Evolutionary conservation across 805 yeast genomes (phyloP).

Genomic region (Monosporozyma unispora): DNA sequence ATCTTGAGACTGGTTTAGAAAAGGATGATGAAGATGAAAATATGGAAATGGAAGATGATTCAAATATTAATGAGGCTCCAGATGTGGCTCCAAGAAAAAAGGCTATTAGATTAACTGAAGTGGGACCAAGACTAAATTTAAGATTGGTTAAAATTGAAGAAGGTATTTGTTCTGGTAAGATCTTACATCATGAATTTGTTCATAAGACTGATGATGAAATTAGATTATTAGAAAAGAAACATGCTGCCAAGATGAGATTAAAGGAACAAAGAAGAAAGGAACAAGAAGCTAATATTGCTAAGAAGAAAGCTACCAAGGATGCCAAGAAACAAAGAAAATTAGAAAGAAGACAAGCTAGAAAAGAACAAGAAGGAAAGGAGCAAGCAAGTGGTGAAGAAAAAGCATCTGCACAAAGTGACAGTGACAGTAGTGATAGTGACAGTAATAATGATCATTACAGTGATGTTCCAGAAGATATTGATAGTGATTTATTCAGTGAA

Average conservation of each 20-base stretch:
- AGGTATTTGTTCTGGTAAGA: slow-evolving; percentile 82
- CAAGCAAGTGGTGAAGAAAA: slow-evolving; percentile 23
- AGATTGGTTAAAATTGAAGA: slow-evolving; percentile 82
- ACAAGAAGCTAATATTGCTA: slow-evolving; percentile 70
- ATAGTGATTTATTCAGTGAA: slow-evolving; percentile 40
- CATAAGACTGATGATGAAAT: slow-evolving; percentile 56
- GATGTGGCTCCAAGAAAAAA: slow-evolving; percentile 40
- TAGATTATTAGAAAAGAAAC: slow-evolving; percentile 54
- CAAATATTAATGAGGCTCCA: slow-evolving; percentile 6
- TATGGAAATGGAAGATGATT: slow-evolving; percentile 1
- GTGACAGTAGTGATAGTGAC: slow-evolving; percentile 22
- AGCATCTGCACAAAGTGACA: slow-evolving; percentile 11
- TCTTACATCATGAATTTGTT: slow-evolving; percentile 69
- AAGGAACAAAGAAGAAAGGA: slow-evolving; percentile 65
- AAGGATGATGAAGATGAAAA: slow-evolving; percentile 16
- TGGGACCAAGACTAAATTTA: slow-evolving; percentile 83
- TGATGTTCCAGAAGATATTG: slow-evolving; percentile 38
- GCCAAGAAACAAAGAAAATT: slow-evolving; percentile 63
- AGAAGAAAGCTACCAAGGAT: slow-evolving; percentile 63
- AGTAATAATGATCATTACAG: slow-evolving; percentile 28
- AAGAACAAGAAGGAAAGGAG: slow-evolving; percentile 17
- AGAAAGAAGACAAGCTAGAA: slow-evolving; percentile 39
- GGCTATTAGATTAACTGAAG: slow-evolving; percentile 85
- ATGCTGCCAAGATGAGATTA: slow-evolving; percentile 49
- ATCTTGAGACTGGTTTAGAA: slow-evolving; percentile 15